Percentiles rank a stretch among this genome's conserved stretches.
phyloP scores from a whole-genome alignment of 768 basidiomycete genomes.

The Boletus vinaceobasis region DNA sequence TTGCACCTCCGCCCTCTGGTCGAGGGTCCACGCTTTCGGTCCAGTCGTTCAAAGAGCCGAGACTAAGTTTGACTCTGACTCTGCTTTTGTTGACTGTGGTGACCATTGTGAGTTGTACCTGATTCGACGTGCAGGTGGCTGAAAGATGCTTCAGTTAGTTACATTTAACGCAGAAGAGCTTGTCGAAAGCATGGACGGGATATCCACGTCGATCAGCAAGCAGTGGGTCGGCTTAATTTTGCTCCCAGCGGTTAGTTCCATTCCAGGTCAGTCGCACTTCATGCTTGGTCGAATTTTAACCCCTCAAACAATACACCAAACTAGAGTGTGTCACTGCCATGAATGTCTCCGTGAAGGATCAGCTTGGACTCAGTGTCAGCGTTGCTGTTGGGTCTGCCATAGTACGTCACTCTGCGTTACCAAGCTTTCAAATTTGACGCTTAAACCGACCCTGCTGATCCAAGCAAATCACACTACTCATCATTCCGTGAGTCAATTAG shows the following conservation, averaged over 20 bases:
- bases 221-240: conserved; percentile 90
- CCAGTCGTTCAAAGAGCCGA: conserved; percentile 44
- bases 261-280: conserved; percentile 54
- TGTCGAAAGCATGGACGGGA: conserved; percentile 79
- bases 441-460: not conserved
- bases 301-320: not conserved
- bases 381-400: conserved; percentile 81
- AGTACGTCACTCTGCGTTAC: conserved; percentile 38
- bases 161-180: conserved; percentile 68
- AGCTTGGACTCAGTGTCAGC: conserved; percentile 77
- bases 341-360: conserved; percentile 82
- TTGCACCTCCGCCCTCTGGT: conserved; percentile 12
- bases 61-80: conserved; percentile 57
- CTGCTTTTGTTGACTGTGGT: conserved; percentile 53
- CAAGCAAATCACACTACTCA: conserved; percentile 80
- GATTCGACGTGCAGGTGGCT: not conserved
- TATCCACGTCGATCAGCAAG: conserved; percentile 69
- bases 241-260: conserved; percentile 77
- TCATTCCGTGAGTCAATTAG: conserved; percentile 63
- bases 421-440: not conserved
- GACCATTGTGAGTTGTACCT: conserved; percentile 51
- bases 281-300: not conserved
- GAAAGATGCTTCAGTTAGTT: conserved; percentile 37
- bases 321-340: conserved; percentile 86
- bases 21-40: conserved; percentile 13